Evolutionary conservation across 2,329 filamentous ascomycete species (phyloP).

Genomic region (Shiraia sp.): DNA sequence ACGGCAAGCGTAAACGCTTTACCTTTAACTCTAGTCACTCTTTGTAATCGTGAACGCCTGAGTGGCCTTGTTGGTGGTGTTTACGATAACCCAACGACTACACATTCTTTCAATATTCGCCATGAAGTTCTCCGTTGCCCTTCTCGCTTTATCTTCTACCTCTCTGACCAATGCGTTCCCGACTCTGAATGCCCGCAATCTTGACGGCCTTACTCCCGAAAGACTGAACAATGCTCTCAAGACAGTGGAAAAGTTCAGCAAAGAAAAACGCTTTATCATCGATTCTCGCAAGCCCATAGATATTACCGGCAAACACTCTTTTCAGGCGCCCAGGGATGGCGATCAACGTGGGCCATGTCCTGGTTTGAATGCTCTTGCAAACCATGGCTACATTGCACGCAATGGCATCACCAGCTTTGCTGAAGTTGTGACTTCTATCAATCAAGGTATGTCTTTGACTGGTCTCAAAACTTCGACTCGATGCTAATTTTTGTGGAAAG

Average conservation of each 20-base stretch:
- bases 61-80: too few species aligned
- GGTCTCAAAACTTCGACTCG: background rate
- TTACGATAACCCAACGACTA: too few species aligned
- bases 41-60: too few species aligned
- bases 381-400: slow-evolving; percentile 37
- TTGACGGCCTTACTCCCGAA: slow-evolving; percentile 14
- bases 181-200: slow-evolving; percentile 3
- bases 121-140: slow-evolving; percentile 18
- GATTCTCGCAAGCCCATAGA: slow-evolving; percentile 34
- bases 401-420: slow-evolving; percentile 47
- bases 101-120: background rate
- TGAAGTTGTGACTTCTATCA: slow-evolving; percentile 48
- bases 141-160: slow-evolving; percentile 13
- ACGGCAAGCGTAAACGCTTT: too few species aligned
- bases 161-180: slow-evolving; percentile 18
- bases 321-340: slow-evolving; percentile 38
- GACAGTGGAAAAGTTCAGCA: slow-evolving; percentile 11
- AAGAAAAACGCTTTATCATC: slow-evolving; percentile 16
- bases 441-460: slow-evolving; percentile 40
- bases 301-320: slow-evolving; percentile 24
- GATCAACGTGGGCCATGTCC: slow-evolving; percentile 51
- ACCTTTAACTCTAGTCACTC: too few species aligned
- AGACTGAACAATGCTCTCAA: slow-evolving; percentile 13
- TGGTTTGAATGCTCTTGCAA: slow-evolving; percentile 48
- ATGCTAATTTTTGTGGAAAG: slow-evolving; percentile 17